Evolutionary conservation across 2,329 filamentous ascomycete species (phyloP).

Genomic region (Mycocentrospora acerina): DNA sequence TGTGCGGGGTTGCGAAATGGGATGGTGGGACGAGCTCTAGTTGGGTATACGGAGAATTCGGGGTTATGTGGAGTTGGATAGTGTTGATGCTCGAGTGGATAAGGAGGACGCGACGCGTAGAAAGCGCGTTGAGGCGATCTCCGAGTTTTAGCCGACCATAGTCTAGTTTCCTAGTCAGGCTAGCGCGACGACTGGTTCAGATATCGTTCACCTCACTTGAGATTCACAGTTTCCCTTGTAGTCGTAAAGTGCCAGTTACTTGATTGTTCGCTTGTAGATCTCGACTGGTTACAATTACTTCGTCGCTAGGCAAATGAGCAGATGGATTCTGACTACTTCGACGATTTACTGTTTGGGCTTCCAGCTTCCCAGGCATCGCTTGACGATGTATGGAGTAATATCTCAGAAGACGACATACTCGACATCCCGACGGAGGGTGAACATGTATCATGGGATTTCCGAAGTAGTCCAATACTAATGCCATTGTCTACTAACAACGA

Average conservation of each 20-base stretch:
- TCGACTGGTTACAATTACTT: too few species aligned
- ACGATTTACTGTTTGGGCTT: slow-evolving; percentile 35
- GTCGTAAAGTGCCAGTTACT: too few species aligned
- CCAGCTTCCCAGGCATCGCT: slow-evolving; percentile 17
- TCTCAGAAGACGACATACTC: slow-evolving; percentile 26
- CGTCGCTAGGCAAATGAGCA: slow-evolving; percentile 1
- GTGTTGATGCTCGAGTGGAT: neutral
- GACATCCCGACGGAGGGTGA: slow-evolving; percentile 10
- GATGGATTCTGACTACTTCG: slow-evolving; percentile 25
- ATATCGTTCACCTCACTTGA: too few species aligned
- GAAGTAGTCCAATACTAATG: slow-evolving; percentile 4
- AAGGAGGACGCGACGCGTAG: slow-evolving; percentile 1
- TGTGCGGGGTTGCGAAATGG: too few species aligned
- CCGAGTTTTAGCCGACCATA: slow-evolving; percentile 6
- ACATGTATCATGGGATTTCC: slow-evolving; percentile 8
- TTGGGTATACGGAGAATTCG: neutral
- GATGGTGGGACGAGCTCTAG: neutral
- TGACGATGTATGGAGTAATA: slow-evolving; percentile 13
- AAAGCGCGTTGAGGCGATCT: neutral
- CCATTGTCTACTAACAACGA: neutral
- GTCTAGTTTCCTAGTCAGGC: slow-evolving; percentile 17
- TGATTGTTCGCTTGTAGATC: too few species aligned
- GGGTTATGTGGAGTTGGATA: slow-evolving; percentile 1
- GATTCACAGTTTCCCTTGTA: too few species aligned
- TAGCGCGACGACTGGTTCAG: too few species aligned